Conservation (phyloP, 2,329 filamentous ascomycete genomes). For the Claviceps pusilla region DNA sequence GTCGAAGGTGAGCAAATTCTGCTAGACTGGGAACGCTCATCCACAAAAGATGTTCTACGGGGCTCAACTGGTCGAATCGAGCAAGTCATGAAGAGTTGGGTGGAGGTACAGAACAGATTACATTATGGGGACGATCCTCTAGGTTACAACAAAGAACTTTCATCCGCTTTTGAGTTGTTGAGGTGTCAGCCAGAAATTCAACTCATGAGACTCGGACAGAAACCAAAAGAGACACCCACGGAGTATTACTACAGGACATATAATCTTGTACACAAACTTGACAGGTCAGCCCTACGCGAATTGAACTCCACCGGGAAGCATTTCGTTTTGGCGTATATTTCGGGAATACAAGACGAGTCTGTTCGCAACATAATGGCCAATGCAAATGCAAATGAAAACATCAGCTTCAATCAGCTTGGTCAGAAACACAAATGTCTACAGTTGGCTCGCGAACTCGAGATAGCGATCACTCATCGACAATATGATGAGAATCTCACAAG, state of each 20-base stretch:
- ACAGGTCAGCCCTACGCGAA: constrained; percentile 18
- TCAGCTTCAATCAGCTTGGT: constrained; percentile 26
- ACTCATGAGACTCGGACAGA: constrained; percentile 37
- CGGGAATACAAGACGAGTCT: constrained; percentile 33
- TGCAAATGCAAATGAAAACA: constrained; percentile 6
- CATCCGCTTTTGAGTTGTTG: constrained; percentile 31
- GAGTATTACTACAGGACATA: constrained; percentile 33
- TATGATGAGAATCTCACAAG: constrained; percentile 25
- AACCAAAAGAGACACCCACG: constrained; percentile 33
- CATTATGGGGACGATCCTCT: constrained; percentile 31
- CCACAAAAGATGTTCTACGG: constrained; percentile 9
- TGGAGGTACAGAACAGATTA: constrained; percentile 23
- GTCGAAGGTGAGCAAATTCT: constrained; percentile 41
- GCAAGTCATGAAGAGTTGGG: constrained; percentile 30
- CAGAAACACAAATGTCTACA: constrained; percentile 40
- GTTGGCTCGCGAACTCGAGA: constrained; percentile 40
- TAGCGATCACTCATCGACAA: constrained; percentile 31
- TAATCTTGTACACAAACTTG: constrained; percentile 19
- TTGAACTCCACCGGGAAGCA: constrained; percentile 4
- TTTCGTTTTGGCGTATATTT: constrained; percentile 31
- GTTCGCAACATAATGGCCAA: constrained; percentile 27
- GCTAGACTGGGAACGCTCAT: constrained; percentile 20
- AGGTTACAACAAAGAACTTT: constrained; percentile 37
- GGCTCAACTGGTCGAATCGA: constrained; percentile 15
- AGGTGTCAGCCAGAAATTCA: constrained; percentile 38